These are phyloP conservation scores for Magnaporthales sp. DNA, from an alignment of 2,329 filamentous ascomycete genomes.

Conservation along the genomic window DNA sequence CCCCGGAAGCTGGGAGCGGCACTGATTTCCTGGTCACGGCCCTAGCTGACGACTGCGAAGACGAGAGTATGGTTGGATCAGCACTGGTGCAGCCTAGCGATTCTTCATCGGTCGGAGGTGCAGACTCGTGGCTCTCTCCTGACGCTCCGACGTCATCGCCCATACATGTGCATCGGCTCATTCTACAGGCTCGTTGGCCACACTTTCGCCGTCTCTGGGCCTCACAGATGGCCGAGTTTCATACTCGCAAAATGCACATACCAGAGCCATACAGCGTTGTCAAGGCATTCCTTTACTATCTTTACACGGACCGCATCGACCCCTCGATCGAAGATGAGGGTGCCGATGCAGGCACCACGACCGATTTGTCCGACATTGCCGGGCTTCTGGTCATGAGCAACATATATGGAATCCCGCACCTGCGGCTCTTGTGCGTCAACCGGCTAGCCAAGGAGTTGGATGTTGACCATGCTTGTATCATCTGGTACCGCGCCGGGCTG, in stretches of 20 bases:
- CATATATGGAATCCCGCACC: constrained; percentile 92
- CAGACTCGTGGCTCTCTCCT: constrained; percentile 49
- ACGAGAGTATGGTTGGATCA: constrained; percentile 52
- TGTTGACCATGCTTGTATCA: constrained; percentile 87
- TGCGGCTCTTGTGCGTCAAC: constrained; percentile 85
- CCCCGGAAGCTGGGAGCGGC: constrained; percentile 75
- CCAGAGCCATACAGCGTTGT: constrained; percentile 93
- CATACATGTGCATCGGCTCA: constrained; percentile 92
- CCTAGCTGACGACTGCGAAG: constrained; percentile 67
- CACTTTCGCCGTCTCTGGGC: constrained; percentile 90
- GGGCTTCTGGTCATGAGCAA: constrained; percentile 96
- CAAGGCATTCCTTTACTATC: constrained; percentile 87
- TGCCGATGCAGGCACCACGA: constrained; percentile 57
- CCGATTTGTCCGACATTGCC: constrained; percentile 75
- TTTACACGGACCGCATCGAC: constrained; percentile 90
- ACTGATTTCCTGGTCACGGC: constrained; percentile 90
- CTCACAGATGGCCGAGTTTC: constrained; percentile 94
- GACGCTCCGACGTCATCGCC: constrained; percentile 64
- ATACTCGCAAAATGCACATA: constrained; percentile 95
- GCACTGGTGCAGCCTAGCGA: constrained; percentile 38
- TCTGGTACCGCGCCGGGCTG: constrained; percentile 88
- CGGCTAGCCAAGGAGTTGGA: constrained; percentile 84
- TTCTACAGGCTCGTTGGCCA: constrained; percentile 90
- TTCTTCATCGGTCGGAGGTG: constrained; percentile 20
- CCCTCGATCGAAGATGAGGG: constrained; percentile 37